phyloP scores from a whole-genome alignment of 169 alveolate species.

The Theileria sp. region DNA sequence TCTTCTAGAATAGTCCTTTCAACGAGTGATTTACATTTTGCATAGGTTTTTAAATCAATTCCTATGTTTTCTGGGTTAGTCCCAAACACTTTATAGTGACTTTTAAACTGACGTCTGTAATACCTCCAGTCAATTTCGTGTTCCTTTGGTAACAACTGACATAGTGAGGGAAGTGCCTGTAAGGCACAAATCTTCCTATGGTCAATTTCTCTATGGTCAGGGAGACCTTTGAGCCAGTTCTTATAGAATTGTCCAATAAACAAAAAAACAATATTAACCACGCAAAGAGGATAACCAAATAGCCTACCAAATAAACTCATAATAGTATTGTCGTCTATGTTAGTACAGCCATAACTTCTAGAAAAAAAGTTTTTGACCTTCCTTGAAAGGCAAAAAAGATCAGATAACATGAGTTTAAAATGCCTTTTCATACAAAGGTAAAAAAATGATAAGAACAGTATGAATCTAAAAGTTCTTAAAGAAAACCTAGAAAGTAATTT shows the following conservation, averaged over 20 bases:
- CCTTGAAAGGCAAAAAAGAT: background rate
- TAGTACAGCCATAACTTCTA: background rate
- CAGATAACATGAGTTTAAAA: conserved; percentile 2
- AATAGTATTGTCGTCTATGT: background rate
- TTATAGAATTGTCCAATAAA: background rate
- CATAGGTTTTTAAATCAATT: conserved; percentile 13
- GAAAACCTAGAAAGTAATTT: conserved; percentile 22
- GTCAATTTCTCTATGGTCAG: conserved; percentile 60
- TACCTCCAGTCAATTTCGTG: conserved; percentile 22
- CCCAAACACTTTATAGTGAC: conserved; percentile 3
- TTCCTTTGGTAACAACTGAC: conserved; percentile 20
- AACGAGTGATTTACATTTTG: conserved; percentile 24
- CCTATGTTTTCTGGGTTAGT: background rate
- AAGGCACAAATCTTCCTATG: conserved; percentile 44
- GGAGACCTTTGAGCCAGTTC: conserved; percentile 48
- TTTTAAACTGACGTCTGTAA: conserved; percentile 8
- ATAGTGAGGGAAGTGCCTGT: conserved; percentile 23
- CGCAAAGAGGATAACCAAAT: background rate
- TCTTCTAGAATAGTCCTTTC: conserved; percentile 30
- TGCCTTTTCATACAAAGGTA: conserved; percentile 20
- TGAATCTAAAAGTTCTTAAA: conserved; percentile 19
- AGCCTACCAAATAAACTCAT: background rate
- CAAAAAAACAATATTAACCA: background rate
- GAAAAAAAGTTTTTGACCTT: background rate
- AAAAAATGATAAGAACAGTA: background rate